A percentile compares a stretch with the other conserved stretches of the same genome.
Conservation (phyloP, 495 filamentous ascomycete genomes). For the Extremus antarcticus region DNA sequence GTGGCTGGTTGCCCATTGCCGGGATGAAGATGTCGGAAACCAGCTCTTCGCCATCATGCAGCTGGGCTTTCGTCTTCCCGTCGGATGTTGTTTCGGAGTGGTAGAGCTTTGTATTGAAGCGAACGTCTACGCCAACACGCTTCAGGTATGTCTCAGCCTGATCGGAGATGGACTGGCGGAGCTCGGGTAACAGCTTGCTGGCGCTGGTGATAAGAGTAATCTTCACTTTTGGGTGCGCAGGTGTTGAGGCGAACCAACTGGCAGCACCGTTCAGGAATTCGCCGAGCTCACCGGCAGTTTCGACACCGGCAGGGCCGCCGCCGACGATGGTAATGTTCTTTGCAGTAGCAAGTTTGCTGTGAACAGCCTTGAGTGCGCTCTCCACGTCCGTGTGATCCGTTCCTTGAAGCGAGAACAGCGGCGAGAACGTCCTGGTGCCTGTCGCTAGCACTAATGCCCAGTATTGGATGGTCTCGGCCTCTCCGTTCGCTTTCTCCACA, state of each 20-base stretch:
- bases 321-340: conserved; percentile 42
- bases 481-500: conserved; percentile 6
- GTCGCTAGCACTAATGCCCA: conserved; percentile 34
- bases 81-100: conserved; percentile 9
- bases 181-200: conserved; percentile 35
- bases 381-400: conserved; percentile 6
- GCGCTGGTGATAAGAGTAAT: conserved; percentile 36
- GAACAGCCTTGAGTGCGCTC: conserved; percentile 10
- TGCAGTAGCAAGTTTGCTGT: conserved; percentile 19
- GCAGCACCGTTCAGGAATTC: conserved; percentile 23
- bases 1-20: conserved; percentile 35
- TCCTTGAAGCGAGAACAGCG: conserved; percentile 20
- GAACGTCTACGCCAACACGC: conserved; percentile 34
- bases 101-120: conserved; percentile 30
- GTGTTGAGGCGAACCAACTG: background rate
- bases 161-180: conserved; percentile 31
- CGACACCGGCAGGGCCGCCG: conserved; percentile 55
- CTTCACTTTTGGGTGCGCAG: conserved; percentile 23
- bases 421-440: conserved; percentile 17
- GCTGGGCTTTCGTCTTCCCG: conserved; percentile 21
- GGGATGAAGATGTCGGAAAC: conserved; percentile 40
- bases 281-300: conserved; percentile 40
- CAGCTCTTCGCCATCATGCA: conserved; percentile 28
- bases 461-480: conserved; percentile 23
- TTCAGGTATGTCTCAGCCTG: conserved; percentile 35